A percentile compares a stretch with the other conserved stretches of the same genome.
These are phyloP conservation scores for Cyberlindnera americana DNA, from an alignment of 805 yeast genomes.

Conservation along the genomic window DNA sequence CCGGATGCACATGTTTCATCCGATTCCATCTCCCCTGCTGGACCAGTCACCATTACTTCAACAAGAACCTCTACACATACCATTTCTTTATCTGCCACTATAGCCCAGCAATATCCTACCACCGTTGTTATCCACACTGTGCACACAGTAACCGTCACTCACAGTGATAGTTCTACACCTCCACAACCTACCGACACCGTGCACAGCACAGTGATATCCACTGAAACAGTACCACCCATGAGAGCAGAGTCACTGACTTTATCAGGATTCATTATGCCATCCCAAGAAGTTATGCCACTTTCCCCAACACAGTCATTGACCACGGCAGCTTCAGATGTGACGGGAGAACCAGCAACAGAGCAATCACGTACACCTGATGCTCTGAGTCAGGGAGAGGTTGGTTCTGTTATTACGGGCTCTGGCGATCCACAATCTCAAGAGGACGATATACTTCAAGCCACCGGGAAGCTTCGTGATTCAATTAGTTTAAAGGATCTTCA, in stretches of 20 bases:
- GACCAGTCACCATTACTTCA: not conserved
- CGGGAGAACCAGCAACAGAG: no score
- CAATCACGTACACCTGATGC: no score
- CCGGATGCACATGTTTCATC: no score
- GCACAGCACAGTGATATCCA: no score
- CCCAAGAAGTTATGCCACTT: not conserved
- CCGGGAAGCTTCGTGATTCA: not conserved
- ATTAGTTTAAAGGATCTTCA: slow-evolving; percentile 3
- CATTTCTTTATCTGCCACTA: not conserved
- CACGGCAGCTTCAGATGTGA: no score
- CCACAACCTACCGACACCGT: not conserved
- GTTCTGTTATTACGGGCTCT: no score
- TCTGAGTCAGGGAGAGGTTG: no score
- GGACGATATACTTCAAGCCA: not conserved
- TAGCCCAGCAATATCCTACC: not conserved
- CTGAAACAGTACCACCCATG: not conserved
- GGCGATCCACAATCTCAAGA: no score
- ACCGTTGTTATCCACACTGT: slow-evolving; percentile 8
- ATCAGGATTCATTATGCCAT: no score
- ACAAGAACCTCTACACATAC: slow-evolving; percentile 11
- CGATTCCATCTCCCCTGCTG: not conserved
- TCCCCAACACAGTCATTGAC: not conserved
- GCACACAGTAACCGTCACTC: slow-evolving; percentile 10
- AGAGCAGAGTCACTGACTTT: no score
- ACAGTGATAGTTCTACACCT: not conserved